A percentile compares a stretch with the other conserved stretches of the same genome.
Conservation (phyloP, 2,329 filamentous ascomycete species). For the Microcyclosporella mali region DNA sequence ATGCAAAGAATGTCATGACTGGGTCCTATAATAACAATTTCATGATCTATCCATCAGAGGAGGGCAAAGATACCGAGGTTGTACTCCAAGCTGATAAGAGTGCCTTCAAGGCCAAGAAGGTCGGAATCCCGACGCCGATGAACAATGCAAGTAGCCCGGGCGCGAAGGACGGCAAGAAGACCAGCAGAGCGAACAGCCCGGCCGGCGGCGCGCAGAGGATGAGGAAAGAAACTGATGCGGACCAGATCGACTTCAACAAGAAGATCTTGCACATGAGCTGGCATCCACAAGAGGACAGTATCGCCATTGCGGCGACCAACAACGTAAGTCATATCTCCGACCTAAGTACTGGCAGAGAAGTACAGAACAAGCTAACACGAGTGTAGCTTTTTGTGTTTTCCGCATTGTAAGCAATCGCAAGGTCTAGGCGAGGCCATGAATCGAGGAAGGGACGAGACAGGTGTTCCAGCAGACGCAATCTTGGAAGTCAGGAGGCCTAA, state of each 20-base stretch:
- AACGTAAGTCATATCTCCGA: constrained; percentile 62
- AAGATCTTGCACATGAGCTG: constrained; percentile 99
- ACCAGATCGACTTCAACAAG: constrained; percentile 99
- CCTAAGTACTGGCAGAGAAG: background rate
- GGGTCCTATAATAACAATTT: constrained; percentile 99
- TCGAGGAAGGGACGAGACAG: background rate
- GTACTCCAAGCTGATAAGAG: constrained; percentile 97
- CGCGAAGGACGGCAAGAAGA: constrained; percentile 60
- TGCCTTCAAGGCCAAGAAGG: constrained; percentile 99
- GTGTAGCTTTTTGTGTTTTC: constrained; percentile 51
- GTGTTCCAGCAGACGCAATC: constrained; percentile 5
- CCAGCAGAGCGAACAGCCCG: constrained; percentile 82
- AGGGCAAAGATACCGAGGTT: constrained; percentile 92
- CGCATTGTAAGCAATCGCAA: constrained; percentile 39
- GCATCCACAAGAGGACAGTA: constrained; percentile 99
- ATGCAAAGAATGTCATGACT: constrained; percentile 99
- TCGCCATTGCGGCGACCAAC: constrained; percentile 98
- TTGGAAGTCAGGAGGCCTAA: no score
- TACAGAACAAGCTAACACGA: constrained; percentile 12
- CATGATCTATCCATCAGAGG: constrained; percentile 98
- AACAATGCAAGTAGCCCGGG: constrained; percentile 71
- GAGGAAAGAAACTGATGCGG: constrained; percentile 97
- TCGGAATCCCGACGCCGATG: constrained; percentile 94
- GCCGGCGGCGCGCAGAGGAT: constrained; percentile 85
- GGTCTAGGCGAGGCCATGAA: background rate